Base-by-base conservation (phyloP, 805 yeast species). In the Wickerhamiella dianesei region DNA sequence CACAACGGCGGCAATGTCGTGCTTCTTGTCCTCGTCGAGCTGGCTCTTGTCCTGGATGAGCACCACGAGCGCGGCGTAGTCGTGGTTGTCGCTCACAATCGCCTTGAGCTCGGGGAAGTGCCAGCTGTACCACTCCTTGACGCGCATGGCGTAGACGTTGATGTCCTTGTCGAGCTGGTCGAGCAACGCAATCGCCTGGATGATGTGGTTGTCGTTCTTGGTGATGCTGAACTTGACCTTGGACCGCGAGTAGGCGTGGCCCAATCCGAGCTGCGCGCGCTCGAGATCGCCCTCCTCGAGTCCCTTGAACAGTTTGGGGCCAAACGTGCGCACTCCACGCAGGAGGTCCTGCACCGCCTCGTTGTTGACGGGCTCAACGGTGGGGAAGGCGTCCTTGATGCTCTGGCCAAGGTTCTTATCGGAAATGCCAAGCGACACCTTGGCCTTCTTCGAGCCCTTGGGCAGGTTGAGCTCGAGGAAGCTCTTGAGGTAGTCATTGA, bases 81-180 rank as follows among this genome's bases (percentile, higher is more conserved):
- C 70, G 72, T 82, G 83, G 74, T 86, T 87, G 68, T 88, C 96
- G 56, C 85, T 78, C 46, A 84, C 94, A 60, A 88, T 76, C 70
- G 82, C 84, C 59, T 94, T 92, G 70, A 87, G 77, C 72, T 87
- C 96, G 50, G 96, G 96, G 80, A 92, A 87, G 66, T 87, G 96
- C 96, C 96, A 87, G 60, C 95, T 94, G 71, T 87, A 87, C 96
- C 96, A 87, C 71, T 87, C 96, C 72, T 87, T 85, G 56, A 83
- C 92, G 70, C 96, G 80, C 96, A 87, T 87, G 50, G 96, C 81
- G 66, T 84, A 92, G 50, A 96, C 88, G 74, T 92, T 92, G 68
- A 92, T 82, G 66, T 92, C 98, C 72, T 94, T 94, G 71, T 92
- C 98, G 61, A 92, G 79, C 71, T 92, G 96, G 65, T 94, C 98